Base-by-base conservation (phyloP, 2,329 filamentous ascomycete species). In the Cladosporium sp. region DNA sequence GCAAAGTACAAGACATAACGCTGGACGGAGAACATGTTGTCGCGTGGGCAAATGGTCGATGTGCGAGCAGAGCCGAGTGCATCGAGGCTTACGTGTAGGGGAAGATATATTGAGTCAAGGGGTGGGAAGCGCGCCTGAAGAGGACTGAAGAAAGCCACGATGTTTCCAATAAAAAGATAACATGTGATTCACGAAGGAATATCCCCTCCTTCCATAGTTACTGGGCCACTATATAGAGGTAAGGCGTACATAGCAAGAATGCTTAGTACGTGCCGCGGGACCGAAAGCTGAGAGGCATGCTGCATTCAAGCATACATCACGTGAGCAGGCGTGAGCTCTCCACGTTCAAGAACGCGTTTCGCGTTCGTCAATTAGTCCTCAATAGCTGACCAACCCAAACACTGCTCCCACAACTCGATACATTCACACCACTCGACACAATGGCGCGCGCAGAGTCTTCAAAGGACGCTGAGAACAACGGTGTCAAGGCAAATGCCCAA, bases 381-480 rank as follows among this genome's bases (percentile, higher is more conserved):
- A 26, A 26, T 26, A 26, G 23, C 7, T 10, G 10, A 35, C n/a
- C n/a, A 21, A 35, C 35, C 33, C 40, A 64, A 57, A 62, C 62
- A 64, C 26, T 53, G n/a, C 29, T 28, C n/a, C 21, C 14, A 16
- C 33, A 28, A 58, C 26, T 12, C n/a, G 14, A 59, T 3, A 21
- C 12, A 28, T 52, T 21, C n/a, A 57, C 26, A 4, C 28, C 23
- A 28, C 26, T 18, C 14, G 29, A n/a, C 11, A 23, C 10, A 55
- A 83, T 83, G 81, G 79, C 79, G 26, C 76, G 78, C 72, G 81
- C 80, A 69, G 81, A 83, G 67, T 83, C 82, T 50, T 83, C 81
- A n/a, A 81, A 80, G 72, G 76, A 78, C 35, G 81, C 78, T 26
- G 73, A 76, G 62, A 75, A 74, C 71, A 81, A 82, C 65, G 79